Evolutionary conservation across 208 protist genomes (phyloP), one percentile per base, ranked within the genome.

Genomic region (Crithidia thermophila): DNA sequence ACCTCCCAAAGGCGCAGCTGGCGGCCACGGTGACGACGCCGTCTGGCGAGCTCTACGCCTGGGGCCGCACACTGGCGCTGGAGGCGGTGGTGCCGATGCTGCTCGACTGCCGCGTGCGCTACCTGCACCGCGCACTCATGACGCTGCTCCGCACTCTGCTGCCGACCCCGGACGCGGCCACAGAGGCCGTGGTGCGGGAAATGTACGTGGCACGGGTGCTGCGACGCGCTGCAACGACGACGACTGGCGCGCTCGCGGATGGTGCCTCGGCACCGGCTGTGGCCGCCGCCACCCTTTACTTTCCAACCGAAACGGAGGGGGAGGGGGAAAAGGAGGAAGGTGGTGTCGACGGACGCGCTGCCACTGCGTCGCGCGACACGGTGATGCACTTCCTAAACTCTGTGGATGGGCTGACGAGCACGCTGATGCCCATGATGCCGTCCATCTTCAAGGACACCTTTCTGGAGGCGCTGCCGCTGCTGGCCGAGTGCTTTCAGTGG

Each of bases 101-200:
- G 43, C 52, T 97, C 6, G 85, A 93, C 75, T 90, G 76, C 62
- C 77, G 85, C 16, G 81, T 92, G 37, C 88, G 91, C 16, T 97
- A 94, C 49, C 71, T 93, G 34, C 91, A 97, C 56, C 84, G 87
- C 9, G 85, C 82, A 1, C 77, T 94, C n/a, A 85, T 81, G 45
- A 92, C 86, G 5, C 60, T 93, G 11, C 40, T 96, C 30, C 84
- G 85, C 5, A 78, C 75, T 3, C 34, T 72, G 18, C 28, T 68
- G 31, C 46, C 65, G 0, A 18, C 64, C 2, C 47, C 66, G 16
- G 60, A 72, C 39, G 61, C 52, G 8, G 30, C 50, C 4, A 28
- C 53, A 4, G 53, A 63, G 39, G 31, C 51, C 4, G 25, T 40
- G 23, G 53, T 75, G 34, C 69, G 69, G 34, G 61, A 63, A 25